Evolutionary conservation across 305 asterid species (phyloP), one percentile per base, ranked within the genome.

Genomic region (Striga hermonthica): DNA sequence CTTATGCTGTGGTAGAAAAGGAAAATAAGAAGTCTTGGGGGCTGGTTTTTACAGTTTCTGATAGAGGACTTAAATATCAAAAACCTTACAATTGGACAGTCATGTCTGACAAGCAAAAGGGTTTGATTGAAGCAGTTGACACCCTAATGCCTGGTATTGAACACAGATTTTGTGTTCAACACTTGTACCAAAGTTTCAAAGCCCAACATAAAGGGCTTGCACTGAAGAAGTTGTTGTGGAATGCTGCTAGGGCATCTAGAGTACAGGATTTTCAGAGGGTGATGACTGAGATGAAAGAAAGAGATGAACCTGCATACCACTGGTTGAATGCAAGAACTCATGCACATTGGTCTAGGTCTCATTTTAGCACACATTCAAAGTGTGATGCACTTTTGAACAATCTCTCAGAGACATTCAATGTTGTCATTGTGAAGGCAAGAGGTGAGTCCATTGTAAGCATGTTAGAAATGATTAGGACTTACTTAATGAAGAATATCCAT

Each of bases 1-100:
- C 60, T 7, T 56, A 56, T 56, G 60, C 41, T 2, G 60, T 56
- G 11, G 40, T 56, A 1, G 41, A 56, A 9, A 56, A 56, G 5
- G 60, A 56, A 14, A 34, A 56, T 8, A 16, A 10, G 6, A 11
- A 10, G 0, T 8, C 40, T 0, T 56, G 60, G 41, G 6, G 28
- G 6, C n/a, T 56, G 60, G 60, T 56, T 56, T 56, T 6, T 56
- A 4, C 14, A 56, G 6, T 10, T 56, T 5, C 6, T 56, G 5
- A 9, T 7, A 9, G 3, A 8, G 8, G 60, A 56, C 34, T 11
- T 56, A 11, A 10, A 28, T 3, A 56, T 56, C 6, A 8, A 1
- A 6, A 54, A 22, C 0, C 39, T 31, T 6, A 36, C 14, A 0
- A 7, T 3, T 54, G 38, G 39, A 54, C 39, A 16, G 0, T 54